Conservation (phyloP, 805 yeast genomes). For the Candida ponderosae region DNA sequence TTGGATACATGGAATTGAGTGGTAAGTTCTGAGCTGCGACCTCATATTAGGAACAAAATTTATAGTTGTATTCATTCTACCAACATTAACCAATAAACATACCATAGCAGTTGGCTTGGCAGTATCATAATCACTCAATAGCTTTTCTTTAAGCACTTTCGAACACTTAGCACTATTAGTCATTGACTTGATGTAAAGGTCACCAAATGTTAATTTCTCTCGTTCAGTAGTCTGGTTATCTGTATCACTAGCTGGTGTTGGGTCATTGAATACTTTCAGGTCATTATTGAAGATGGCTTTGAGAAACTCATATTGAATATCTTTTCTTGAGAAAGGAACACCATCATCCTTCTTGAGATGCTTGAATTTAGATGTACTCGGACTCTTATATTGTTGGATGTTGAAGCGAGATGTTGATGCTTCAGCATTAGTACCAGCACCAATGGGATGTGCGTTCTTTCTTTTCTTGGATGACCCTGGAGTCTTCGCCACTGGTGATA, state of each 20-base stretch:
- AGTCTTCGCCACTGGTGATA: too few relatives aligned
- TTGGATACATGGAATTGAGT: slow-evolving; percentile 87
- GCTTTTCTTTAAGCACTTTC: slow-evolving; percentile 70
- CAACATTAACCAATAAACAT: slow-evolving; percentile 82
- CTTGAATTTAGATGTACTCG: slow-evolving; percentile 29
- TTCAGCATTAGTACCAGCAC: too few relatives aligned
- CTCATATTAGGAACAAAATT: slow-evolving; percentile 95
- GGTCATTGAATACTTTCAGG: slow-evolving; percentile 59
- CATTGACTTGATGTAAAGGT: slow-evolving; percentile 72
- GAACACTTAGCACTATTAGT: slow-evolving; percentile 82
- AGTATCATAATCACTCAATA: slow-evolving; percentile 51
- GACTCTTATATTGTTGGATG: background rate
- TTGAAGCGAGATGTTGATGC: background rate
- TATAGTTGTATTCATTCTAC: slow-evolving; percentile 90
- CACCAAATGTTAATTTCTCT: slow-evolving; percentile 66
- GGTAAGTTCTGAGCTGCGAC: slow-evolving; percentile 86
- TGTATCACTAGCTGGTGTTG: slow-evolving; percentile 30
- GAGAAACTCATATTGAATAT: slow-evolving; percentile 79
- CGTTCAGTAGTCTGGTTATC: slow-evolving; percentile 22
- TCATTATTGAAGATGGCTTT: slow-evolving; percentile 55
- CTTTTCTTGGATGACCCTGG: background rate
- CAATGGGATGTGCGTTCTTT: background rate
- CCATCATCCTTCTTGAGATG: slow-evolving; percentile 88
- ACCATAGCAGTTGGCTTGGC: slow-evolving; percentile 72
- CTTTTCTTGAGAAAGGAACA: slow-evolving; percentile 82